These are phyloP conservation scores for Glycyrrhiza uralensis DNA, from an alignment of 306 rosid genomes.

Conservation along the genomic window DNA sequence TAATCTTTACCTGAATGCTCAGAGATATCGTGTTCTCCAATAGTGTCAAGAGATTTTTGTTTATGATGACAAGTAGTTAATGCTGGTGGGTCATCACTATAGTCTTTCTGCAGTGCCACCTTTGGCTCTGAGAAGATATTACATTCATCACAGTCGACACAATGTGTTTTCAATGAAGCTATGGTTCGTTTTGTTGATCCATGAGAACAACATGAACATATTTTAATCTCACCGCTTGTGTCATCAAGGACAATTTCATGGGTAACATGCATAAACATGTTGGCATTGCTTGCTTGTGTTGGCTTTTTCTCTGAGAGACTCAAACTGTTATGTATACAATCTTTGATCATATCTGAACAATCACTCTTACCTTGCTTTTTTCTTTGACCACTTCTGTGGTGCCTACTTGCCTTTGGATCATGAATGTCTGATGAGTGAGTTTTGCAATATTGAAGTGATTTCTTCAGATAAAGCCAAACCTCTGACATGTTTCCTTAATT, in stretches of 20 bases:
- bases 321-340: not conserved
- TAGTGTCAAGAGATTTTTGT: not conserved
- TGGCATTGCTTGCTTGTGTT: not conserved
- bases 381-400: not conserved
- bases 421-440: conserved; percentile 39
- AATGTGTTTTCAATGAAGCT: not conserved
- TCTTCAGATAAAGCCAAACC: conserved; percentile 39
- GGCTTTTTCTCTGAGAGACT: conserved; percentile 15
- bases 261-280: not conserved
- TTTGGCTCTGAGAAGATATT: conserved; percentile 5
- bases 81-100: not conserved
- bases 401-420: conserved; percentile 29
- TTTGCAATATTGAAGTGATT: conserved; percentile 44
- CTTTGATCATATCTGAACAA: not conserved
- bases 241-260: conserved; percentile 28
- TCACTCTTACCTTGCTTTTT: not conserved
- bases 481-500: conserved; percentile 34
- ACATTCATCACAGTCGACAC: conserved; percentile 27
- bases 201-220: not conserved
- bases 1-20: conserved; percentile 42
- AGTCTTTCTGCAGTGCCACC: not conserved
- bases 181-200: not conserved
- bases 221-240: not conserved
- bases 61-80: not conserved
- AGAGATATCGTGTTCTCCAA: conserved; percentile 23